Evolutionary conservation across 2,329 filamentous ascomycete species (phyloP), one percentile per base, ranked within the genome.

Genomic region (Pseudogymnoascus verrucosus): DNA sequence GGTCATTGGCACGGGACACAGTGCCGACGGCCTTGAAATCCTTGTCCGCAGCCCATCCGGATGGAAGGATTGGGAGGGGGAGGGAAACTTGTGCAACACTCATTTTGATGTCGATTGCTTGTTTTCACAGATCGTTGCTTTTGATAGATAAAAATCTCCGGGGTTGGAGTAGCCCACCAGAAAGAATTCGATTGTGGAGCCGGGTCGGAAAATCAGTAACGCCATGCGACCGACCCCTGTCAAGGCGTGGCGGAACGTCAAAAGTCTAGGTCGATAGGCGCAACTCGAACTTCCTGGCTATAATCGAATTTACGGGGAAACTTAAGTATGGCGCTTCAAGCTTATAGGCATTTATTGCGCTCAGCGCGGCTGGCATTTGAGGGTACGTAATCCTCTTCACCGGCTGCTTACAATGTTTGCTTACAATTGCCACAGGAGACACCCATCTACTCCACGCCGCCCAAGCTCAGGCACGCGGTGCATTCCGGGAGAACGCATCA

Each of bases 11-110:
- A 68, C 84, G 79, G 67, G 90, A 93, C 67, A 98, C 82, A 70
- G 86, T 82, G 72, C 89, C 89, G 69, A 96, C 76, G 64, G 89
- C 78, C 80, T 95, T 95, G 84, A 98, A 96, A 77, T 96, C 91
- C 77, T 96, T 96, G 66, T 96, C 92, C 67, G 85, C 89, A 54
- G 84, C 81, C 93, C 93, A 98, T 70, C 86, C 91, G 72, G 84
- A 82, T 59, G 93, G 86, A 62, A 98, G 85, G 72, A 85, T 76
- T 60, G 92, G 92, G 54, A 97, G 83, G 19, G 88, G 82, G 66
- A 88, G 80, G 64, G 80, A 78, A 67, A 89, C 68, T 65, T 71
- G 66, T 21, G 66, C 67, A 62, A 42, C 34, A 61, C 19, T 61
- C 59, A 61, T 61, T 42, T 61, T 61, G 47, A 57, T 14, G 47